These are phyloP conservation scores for Neopestalotiopsis sp. DNA, from an alignment of 2,329 filamentous ascomycete species.

Conservation along the genomic window DNA sequence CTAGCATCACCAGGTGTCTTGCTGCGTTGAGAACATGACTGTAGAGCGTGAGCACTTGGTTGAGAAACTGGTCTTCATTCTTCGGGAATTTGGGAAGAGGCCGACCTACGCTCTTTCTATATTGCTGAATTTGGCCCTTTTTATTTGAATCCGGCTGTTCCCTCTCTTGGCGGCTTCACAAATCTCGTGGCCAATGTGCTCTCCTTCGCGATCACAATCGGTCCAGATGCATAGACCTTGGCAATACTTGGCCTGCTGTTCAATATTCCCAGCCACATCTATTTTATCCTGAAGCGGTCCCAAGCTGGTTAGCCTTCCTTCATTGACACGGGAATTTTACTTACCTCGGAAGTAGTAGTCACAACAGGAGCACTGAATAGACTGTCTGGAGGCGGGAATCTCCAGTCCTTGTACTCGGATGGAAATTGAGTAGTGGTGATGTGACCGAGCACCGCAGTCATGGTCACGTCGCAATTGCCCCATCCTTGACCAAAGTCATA, in stretches of 20 bases:
- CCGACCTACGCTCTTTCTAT: constrained; percentile 80
- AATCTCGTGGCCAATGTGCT: constrained; percentile 94
- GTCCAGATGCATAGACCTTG: constrained; percentile 93
- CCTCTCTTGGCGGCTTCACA: constrained; percentile 77
- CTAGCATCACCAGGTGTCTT: constrained; percentile 75
- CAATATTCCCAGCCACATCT: constrained; percentile 83
- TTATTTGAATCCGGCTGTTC: constrained; percentile 78
- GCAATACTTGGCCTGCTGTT: constrained; percentile 74
- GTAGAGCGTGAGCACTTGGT: neutral
- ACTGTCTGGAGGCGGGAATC: constrained; percentile 75
- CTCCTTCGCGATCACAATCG: constrained; percentile 96
- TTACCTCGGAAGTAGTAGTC: constrained; percentile 70
- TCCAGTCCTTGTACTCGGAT: constrained; percentile 77
- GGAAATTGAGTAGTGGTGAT: constrained; percentile 82
- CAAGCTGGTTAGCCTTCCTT: neutral
- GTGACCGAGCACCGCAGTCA: constrained; percentile 93
- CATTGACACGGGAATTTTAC: constrained; percentile 24
- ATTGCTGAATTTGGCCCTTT: constrained; percentile 92
- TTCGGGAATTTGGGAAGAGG: no score
- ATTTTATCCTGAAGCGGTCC: constrained; percentile 68
- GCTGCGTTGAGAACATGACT: constrained; percentile 90
- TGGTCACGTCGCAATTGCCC: constrained; percentile 84
- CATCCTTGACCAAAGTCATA: constrained; percentile 85
- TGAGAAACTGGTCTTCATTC: neutral
- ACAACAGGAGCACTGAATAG: constrained; percentile 84